Evolutionary conservation across 768 basidiomycete genomes (phyloP), one percentile per base, ranked within the genome.

Genomic region (Phaeotremella skinneri): DNA sequence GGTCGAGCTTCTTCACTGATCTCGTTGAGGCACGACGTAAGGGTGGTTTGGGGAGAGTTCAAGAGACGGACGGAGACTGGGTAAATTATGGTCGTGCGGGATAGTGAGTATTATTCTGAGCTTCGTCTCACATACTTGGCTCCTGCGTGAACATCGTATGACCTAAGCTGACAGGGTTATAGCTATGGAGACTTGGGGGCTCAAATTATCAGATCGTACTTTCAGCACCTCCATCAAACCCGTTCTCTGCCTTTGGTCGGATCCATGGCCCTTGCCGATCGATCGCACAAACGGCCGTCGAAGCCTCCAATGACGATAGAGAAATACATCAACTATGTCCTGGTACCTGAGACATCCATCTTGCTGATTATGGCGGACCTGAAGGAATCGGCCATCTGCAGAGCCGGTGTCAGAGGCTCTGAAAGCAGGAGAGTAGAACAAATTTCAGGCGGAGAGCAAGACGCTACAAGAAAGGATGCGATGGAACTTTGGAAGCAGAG

Each of bases 291-390:
- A 1, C 80, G 85, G 0, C 7, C 7, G 34, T 17, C 7, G 34
- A 37, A 37, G 34, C 34, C 34, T 37, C 9, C 17, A 21, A 45
- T 45, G 43, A 45, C 43, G 13, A 45, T 45, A 21, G 82, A 84
- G 31, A 87, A 90, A 58, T 94, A 92, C 70, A 81, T 91, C 34
- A 85, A 87, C 37, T 85, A 86, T 16, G 82, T 97, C 29, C 82
- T 98, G n/a, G 85, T 97, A 2, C 94, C 94, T 1, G 93, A 97
- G 77, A 84, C 87, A 0, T 90, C 87, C 0, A 80, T 87, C 39
- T 80, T 82, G 23, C 83, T 98, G n/a, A 90, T 97, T 60, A 85
- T 85, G 80, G 81, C 87, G 58, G 92, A 98, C 72, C 82, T 82
- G 14, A 26, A 70, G 0, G 76, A 86, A 11, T 68, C 76, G 41